These are phyloP conservation scores for Cyanidioschyzon merolae DNA, from an alignment of 23 red algal species.

Conservation along the genomic window DNA sequence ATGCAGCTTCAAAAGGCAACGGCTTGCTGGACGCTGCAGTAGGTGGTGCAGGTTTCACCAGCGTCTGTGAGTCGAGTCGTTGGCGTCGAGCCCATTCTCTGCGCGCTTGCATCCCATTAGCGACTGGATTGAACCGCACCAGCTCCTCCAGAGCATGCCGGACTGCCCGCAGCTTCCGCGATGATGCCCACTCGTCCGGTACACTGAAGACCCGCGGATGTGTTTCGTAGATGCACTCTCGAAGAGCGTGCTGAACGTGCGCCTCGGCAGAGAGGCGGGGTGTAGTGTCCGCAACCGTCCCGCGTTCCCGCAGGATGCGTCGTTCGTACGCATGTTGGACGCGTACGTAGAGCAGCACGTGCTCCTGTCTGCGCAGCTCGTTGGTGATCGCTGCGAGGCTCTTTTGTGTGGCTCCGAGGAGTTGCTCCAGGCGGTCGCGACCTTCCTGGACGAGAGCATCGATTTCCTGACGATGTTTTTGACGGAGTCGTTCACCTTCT, in stretches of 20 bases:
- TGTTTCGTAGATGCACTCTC: background rate
- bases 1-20: background rate
- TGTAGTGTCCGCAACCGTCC: background rate
- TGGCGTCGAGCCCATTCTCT: conserved; percentile 9
- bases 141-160: conserved; percentile 8
- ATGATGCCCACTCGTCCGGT: background rate
- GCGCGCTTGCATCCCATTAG: conserved; percentile 24
- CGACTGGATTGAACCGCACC: conserved; percentile 25
- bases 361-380: background rate
- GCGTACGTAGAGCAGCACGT: background rate
- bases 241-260: background rate
- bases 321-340: background rate
- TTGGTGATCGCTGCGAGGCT: background rate
- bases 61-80: background rate
- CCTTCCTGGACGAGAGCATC: background rate
- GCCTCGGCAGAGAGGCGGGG: conserved; percentile 3
- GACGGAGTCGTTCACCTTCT: background rate
- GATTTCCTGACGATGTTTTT: background rate
- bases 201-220: background rate
- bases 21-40: background rate
- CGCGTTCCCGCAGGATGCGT: background rate
- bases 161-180: background rate
- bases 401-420: background rate
- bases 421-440: background rate
- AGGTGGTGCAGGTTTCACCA: background rate